Evolutionary conservation across 2,329 filamentous ascomycete genomes (phyloP), one percentile per base, ranked within the genome.

Genomic region (Penicillium psychrosexuale): DNA sequence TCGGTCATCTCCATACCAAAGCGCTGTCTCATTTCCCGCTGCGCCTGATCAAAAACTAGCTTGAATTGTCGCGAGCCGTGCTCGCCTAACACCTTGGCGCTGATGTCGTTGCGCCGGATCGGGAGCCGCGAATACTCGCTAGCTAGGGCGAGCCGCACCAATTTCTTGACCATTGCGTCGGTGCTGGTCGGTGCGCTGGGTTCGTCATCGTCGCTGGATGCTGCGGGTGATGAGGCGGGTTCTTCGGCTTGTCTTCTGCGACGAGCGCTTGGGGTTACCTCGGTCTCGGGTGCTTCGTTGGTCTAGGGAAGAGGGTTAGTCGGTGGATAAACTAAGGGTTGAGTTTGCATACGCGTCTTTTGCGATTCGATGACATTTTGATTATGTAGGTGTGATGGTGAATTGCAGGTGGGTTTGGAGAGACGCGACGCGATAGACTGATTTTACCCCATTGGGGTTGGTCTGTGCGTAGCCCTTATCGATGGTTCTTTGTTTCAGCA

Each of bases 1-100:
- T 97, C 92, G 4, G 84, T 80, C 80, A 99, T 83, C 70, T 92
- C 83, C 91, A 97, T 96, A n/a, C 94, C 94, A 74, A 96, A 97
- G 1, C 86, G 81, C 2, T 77, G 76, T 45, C 81, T 78, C 36
- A 99, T 77, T 61, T 89, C 83, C 33, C 78, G 74, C 71, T 99
- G 93, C 39, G 93, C 90, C 38, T 82, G 78, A 0, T 83, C 82
- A 66, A 96, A 97, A 3, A 97, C 84, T 12, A 76, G 72, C 69
- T 85, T 91, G 71, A 97, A 97, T 34, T 85, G 78, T 31, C 87
- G 80, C 7, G 84, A 77, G 8, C 86, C 82, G 43, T 85, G 81
- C 17, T 82, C 77, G 0, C 88, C 89, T 9, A 96, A 83, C 0
- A 96, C 90, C 66, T 85, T 86, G 47, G 79, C 72, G 50, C 74